Evolutionary conservation across 2,329 filamentous ascomycete genomes (phyloP), one percentile per base, ranked within the genome.

Genomic region (Capronia epimyces): DNA sequence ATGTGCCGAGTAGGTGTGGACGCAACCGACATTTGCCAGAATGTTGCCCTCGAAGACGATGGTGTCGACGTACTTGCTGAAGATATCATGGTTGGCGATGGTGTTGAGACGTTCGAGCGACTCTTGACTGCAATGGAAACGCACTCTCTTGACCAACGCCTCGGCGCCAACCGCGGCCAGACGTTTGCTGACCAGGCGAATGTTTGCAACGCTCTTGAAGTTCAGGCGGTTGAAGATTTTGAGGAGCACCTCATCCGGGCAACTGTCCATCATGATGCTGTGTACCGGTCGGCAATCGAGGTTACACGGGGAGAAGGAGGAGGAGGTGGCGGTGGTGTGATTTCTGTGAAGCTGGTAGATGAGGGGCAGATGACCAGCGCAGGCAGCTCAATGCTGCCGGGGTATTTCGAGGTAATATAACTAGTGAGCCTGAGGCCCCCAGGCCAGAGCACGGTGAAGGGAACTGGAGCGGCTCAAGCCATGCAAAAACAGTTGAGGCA

Each of bases 31-130:
- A 20, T 53, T 49, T 18, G 53, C 57, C 13, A 60, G 44, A 12
- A 60, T 45, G 25, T 56, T 58, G 24, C 52, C 58, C 44, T 62
- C 59, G 45, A 53, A 62, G 27, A 55, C 50, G 12, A 62, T 37
- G 3, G 52, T 55, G 18, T 56, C 55, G 31, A 62, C 56, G 21
- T 52, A 45, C 47, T 60, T 58, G 25, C 43, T 25, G 37, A 62
- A 50, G 7, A 60, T 49, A 31, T 51, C 16, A 36, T 62, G 56
- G 2, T 46, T 22, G 18, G 58, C 46, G 32, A 62, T 36, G 12
- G 39, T 39, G 27, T 57, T 47, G 10, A 62, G 49, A 46, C 59
- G 58, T 34, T 48, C 25, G 16, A 62, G 45, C 20, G 59, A 62
- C n/a, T 56, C 49, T 40, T 53, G 36, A 31, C 50, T 53, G 34